Evolutionary conservation across 495 filamentous ascomycete genomes (phyloP).

Genomic region (Amniculicola lignicola): DNA sequence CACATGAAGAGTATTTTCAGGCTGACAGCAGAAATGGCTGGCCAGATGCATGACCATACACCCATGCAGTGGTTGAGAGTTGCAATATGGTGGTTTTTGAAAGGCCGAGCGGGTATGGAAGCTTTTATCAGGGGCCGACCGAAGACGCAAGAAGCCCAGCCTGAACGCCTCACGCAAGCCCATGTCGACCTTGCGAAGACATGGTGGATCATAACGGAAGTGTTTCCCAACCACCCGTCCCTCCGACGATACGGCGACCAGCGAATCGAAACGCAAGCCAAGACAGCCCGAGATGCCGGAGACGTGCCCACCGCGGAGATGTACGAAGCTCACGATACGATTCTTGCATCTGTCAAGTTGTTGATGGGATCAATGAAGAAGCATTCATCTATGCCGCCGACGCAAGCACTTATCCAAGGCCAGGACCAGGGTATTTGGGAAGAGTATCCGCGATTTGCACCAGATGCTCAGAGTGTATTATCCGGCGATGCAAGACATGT

Average conservation of each 20-base stretch:
- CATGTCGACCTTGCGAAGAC: conserved; percentile 76
- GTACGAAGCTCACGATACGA: conserved; percentile 53
- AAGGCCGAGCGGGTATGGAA: conserved; percentile 70
- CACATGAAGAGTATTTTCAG: conserved; percentile 67
- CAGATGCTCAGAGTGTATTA: conserved; percentile 63
- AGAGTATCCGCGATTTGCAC: conserved; percentile 64
- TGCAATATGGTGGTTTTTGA: conserved; percentile 84
- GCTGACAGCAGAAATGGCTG: conserved; percentile 67
- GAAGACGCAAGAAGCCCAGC: conserved; percentile 29
- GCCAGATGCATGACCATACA: conserved; percentile 56
- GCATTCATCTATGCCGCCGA: conserved; percentile 67
- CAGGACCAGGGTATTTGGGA: conserved; percentile 74
- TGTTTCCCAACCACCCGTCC: conserved; percentile 44
- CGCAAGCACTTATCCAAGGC: conserved; percentile 57
- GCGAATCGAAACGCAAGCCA: conserved; percentile 47
- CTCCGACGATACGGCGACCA: conserved; percentile 48
- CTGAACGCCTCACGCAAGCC: conserved; percentile 37
- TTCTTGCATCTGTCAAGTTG: conserved; percentile 64
- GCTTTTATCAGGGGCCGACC: conserved; percentile 61
- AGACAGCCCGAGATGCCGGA: conserved; percentile 48
- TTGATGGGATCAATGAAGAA: conserved; percentile 77
- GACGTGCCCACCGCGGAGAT: conserved; percentile 49
- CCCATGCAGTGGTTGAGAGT: conserved; percentile 65
- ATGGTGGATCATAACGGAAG: conserved; percentile 72
- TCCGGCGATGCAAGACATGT: conserved; percentile 57